Evolutionary conservation across 371 early-diverging fungal genomes (phyloP), one percentile per base, ranked within the genome.

Genomic region (Parasitella parasitica): DNA sequence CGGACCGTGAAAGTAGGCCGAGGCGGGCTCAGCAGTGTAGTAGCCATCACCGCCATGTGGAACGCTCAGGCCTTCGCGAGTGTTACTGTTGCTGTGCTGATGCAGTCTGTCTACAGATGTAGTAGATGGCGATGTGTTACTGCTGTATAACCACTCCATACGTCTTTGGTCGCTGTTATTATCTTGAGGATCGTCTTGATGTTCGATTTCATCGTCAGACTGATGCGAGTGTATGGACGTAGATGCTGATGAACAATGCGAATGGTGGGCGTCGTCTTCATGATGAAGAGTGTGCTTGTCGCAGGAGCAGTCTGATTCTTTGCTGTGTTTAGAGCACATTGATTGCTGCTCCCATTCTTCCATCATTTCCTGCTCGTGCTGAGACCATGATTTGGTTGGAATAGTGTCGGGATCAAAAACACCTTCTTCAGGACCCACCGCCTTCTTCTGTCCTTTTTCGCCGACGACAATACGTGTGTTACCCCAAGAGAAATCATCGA

Each of bases 401-500:
- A 94, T 86, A 86, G 94, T 91, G 15, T 92, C 90, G 58, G 97
- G 89, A 73, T 97, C 95, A 75, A 91, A 93, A 30, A 70, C 67
- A 24, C 75, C 82, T 54, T 84, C 85, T 5, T 84, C 82, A 4
- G 81, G 75, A 12, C 81, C 73, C 2, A 83, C 76, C 9, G 82
- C 80, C 66, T 82, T 82, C 57, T 80, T 81, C 9, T 92, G 72
- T 81, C 90, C 90, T 88, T 70, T 88, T 16, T 90, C 91, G 34
- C 91, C 94, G 1, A 89, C 78, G 2, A 94, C 93, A 20, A 90
- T 76, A 70, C 99, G 91, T 20, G 99, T 98, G 72, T 96, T 90
- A 54, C 94, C 94, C 94, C 94, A 94, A 0, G 87, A 86, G 64
- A 94, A 94, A 67, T 94, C 93, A 66, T 94, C 94, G 75, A 94